Percentiles rank a stretch among this genome's conserved stretches.
Conservation (phyloP, 2,329 filamentous ascomycete species). For the Thelonectria discophora region DNA sequence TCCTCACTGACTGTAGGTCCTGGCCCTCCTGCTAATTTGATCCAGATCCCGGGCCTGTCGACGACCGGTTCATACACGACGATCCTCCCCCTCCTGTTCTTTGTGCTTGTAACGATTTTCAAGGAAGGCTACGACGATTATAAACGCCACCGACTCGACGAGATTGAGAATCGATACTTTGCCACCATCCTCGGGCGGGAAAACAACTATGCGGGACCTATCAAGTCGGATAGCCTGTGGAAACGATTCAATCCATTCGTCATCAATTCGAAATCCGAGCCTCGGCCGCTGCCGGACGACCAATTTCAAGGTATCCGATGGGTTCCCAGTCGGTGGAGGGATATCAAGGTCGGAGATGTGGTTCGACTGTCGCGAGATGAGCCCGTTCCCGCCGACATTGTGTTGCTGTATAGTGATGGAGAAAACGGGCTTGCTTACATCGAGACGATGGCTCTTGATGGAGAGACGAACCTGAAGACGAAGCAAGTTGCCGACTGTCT, state of each 20-base stretch:
- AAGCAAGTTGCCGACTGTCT: slow-evolving; percentile 73
- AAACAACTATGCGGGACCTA: slow-evolving; percentile 45
- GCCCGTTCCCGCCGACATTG: slow-evolving; percentile 82
- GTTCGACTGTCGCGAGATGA: slow-evolving; percentile 72
- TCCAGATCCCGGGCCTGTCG: slow-evolving; percentile 71
- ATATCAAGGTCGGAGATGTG: slow-evolving; percentile 60
- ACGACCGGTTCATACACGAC: slow-evolving; percentile 81
- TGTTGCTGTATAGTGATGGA: slow-evolving; percentile 79
- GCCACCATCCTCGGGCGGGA: slow-evolving; percentile 56
- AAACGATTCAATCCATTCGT: slow-evolving; percentile 47
- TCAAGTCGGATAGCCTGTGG: slow-evolving; percentile 35
- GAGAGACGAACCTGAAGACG: slow-evolving; percentile 83
- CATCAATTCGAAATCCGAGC: slow-evolving; percentile 42
- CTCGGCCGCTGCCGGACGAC: slow-evolving; percentile 57
- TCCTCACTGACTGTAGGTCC: slow-evolving; percentile 2
- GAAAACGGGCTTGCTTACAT: slow-evolving; percentile 83
- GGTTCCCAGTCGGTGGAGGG: slow-evolving; percentile 57
- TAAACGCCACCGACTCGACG: slow-evolving; percentile 81
- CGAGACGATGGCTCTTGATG: slow-evolving; percentile 85
- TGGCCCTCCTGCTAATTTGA: slow-evolving; percentile 19
- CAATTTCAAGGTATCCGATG: slow-evolving; percentile 67
- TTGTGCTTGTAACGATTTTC: slow-evolving; percentile 80
- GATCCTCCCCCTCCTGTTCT: slow-evolving; percentile 77
- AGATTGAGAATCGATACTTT: slow-evolving; percentile 74
- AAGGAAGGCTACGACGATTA: slow-evolving; percentile 92